Conservation (phyloP, 306 rosid genomes). For the Casuarina equisetifolia region DNA sequence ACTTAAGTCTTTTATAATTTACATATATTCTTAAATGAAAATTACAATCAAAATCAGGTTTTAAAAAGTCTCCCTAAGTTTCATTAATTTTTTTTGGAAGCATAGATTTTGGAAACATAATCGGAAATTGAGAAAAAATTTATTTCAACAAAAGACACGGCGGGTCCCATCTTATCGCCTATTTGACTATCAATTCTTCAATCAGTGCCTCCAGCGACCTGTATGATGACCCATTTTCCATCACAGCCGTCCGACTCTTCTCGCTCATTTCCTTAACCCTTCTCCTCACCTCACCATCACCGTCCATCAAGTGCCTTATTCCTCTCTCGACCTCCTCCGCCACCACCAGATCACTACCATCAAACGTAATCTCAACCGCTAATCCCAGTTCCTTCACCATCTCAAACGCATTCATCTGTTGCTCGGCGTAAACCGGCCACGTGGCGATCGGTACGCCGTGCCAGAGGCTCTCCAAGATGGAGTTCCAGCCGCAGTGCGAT, state of each 20-base stretch:
- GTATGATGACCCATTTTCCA: slow-evolving; percentile 10
- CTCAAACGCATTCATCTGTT: slow-evolving; percentile 61
- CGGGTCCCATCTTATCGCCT: neutral
- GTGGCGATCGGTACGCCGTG: slow-evolving; percentile 59
- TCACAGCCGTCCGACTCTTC: slow-evolving; percentile 24
- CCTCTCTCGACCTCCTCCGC: slow-evolving; percentile 41
- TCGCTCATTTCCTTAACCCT: slow-evolving; percentile 45
- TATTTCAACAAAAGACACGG: neutral
- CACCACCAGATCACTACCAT: slow-evolving; percentile 40
- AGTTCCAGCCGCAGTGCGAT: slow-evolving; percentile 75
- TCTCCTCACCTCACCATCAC: slow-evolving; percentile 24
- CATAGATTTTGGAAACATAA: too few relatives aligned
- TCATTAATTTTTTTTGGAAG: too few relatives aligned
- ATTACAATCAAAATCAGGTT: too few relatives aligned
- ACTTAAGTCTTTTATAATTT: too few relatives aligned
- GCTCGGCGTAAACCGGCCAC: slow-evolving; percentile 61
- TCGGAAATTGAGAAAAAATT: too few relatives aligned
- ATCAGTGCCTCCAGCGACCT: too few relatives aligned
- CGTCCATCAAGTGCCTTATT: slow-evolving; percentile 34
- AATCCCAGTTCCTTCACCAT: slow-evolving; percentile 61
- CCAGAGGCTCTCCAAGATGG: slow-evolving; percentile 63
- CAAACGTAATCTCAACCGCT: slow-evolving; percentile 53
- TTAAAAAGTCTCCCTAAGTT: too few relatives aligned
- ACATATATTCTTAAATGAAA: too few relatives aligned
- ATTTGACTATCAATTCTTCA: neutral